Evolutionary conservation across 2,329 filamentous ascomycete genomes (phyloP), one percentile per base, ranked within the genome.

Genomic region (Erysiphe pulchra): DNA sequence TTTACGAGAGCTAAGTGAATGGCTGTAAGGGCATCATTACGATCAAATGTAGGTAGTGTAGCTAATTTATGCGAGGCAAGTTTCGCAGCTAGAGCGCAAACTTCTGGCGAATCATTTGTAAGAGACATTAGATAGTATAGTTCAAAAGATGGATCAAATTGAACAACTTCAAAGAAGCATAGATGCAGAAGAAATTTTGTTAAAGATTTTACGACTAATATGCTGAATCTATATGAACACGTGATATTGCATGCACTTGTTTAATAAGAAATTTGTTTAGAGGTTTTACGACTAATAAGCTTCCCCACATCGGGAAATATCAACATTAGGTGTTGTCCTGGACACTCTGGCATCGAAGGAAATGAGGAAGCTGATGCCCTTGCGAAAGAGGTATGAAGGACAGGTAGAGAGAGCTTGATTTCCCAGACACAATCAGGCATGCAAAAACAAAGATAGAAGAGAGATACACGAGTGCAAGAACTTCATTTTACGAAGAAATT

Each of bases 21-120:
- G 28, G 78, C 73, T 42, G 79, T 81, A 50, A 98, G 68, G 42
- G 90, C 87, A 47, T 77, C 73, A 64, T 95, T 93, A 57, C 90
- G 79, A 20, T 78, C 78, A 37, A 69, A 63, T 36, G 74, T 73
- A 3, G 84, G 71, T 43, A 95, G 74, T 1, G 82, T 80, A 43
- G 85, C 84, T 40, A 98, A 74, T 45, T 74, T 72, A 58, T 84
- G 80, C 31, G 90, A 92, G 14, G 87, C 83, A 42, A 71, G 64
- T 57, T 85, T 85, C 50, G 87, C 87, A 42, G 77, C 71, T 55
- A 69, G 69, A 34, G 87, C 87, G 45, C 81, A 80, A 52, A 85
- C 75, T 46, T 73, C 66, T 42, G 87, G 81, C 31, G 78, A 79
- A 46, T 80, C 82, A 60, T 82, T 86, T 43, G 86, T 93, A 48